These are phyloP conservation scores for Venturia effusa DNA, from an alignment of 2,329 filamentous ascomycete species.

Conservation along the genomic window DNA sequence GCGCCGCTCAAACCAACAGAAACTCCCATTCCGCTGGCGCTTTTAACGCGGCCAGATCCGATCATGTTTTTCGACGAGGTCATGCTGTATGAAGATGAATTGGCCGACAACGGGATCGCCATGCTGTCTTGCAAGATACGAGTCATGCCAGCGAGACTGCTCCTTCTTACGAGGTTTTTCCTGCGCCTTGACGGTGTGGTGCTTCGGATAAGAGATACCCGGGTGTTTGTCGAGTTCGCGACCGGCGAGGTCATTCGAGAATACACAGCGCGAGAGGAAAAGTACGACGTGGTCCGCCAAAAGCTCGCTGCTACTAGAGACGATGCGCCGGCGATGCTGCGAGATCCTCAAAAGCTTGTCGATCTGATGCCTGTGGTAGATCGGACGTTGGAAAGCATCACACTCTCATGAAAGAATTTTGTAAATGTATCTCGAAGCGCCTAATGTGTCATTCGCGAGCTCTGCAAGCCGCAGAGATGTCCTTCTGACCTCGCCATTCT, in stretches of 20 bases:
- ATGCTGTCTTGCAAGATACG: conserved; percentile 82
- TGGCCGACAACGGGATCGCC: conserved; percentile 94
- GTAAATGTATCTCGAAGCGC: neutral
- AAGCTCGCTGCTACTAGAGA: conserved; percentile 49
- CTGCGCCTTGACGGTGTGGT: conserved; percentile 88
- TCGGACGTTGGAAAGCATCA: conserved; percentile 28
- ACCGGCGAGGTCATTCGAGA: conserved; percentile 72
- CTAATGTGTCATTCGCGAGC: neutral
- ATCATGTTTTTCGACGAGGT: conserved; percentile 97
- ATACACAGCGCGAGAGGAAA: conserved; percentile 78
- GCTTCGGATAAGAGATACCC: conserved; percentile 76
- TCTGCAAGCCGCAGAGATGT: neutral
- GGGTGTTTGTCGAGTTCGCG: conserved; percentile 83
- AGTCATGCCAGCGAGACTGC: conserved; percentile 80
- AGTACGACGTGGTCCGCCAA: conserved; percentile 62
- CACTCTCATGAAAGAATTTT: neutral
- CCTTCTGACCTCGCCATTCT: neutral
- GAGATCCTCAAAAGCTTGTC: conserved; percentile 68
- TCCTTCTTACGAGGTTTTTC: conserved; percentile 78
- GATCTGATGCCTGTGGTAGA: conserved; percentile 62
- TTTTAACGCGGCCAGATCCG: conserved; percentile 80
- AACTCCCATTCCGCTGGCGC: conserved; percentile 67
- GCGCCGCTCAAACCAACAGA: conserved; percentile 33
- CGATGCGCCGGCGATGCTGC: conserved; percentile 63
- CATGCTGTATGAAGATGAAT: conserved; percentile 90